Base-by-base conservation (phyloP, 352 stramenopile species). In the Phytophthora sp. region DNA sequence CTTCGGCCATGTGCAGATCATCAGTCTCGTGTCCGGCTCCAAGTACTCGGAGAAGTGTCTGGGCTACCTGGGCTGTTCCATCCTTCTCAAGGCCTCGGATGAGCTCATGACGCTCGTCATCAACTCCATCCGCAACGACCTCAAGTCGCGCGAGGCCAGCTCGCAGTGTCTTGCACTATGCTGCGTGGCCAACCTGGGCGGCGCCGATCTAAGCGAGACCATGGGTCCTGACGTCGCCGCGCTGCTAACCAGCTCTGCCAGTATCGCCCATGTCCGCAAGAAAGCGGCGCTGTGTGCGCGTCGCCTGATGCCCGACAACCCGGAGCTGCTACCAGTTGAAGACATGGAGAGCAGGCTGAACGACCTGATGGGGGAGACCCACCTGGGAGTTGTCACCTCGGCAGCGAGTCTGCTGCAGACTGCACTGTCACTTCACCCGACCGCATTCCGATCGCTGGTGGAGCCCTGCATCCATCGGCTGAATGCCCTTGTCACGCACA, bases 1-100 rank as follows among this genome's bases (percentile, higher is more conserved):
- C 74, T 99, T 99, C 87, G 97, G 97, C 27, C 96, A 99, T 72
- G 95, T 98, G 73, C 96, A 99, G 81, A 82, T 99, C 28, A 94
- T 99, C 58, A 97, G 95, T 30, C 79, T 99, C 41, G 95, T 99
- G 18, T 88, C 85, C 13, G 97, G 91, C 18, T 75, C 85, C 27
- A 99, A 98, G 69, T 97, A 97, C 72, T 94, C 85, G 42, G 91
- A 97, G 54, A 98, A 98, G 61, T 92, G 85, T 62, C 94, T 99
- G 31, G 97, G 97, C 11, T 99, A 99, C 70, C 83, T 99, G 17
- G 96, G 97, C 27, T 89, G 98, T 51, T 98, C 92, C 64, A 90
- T 99, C 55, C 67, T 99, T 43, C 80, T 99, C 51, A 96, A 97
- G 54, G 91, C 87, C 39, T 92, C 79, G 49, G 82, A 92, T 66